Base-by-base conservation (phyloP, 208 protist species). In the Wallacemonas collosoma region DNA sequence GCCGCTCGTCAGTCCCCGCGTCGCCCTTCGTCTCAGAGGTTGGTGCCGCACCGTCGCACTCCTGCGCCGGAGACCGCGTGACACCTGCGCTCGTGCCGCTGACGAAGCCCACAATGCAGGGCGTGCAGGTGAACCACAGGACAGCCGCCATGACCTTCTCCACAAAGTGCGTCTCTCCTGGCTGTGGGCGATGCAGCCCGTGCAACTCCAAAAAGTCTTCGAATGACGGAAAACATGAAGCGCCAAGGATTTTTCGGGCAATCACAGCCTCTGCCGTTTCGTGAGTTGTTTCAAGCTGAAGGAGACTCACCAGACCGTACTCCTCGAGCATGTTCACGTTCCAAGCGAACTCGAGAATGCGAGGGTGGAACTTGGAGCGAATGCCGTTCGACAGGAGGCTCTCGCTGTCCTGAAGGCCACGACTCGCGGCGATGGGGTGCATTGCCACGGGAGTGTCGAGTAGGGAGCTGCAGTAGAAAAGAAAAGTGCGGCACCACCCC, bases 381-480 rank as follows among this genome's bases (percentile, higher is more conserved):
- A 65, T 65, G 40, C 60, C 60, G 60, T 65, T 65, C 1, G 60
- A 44, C 43, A 65, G 43, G 3, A 78, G 36, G 36, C 60, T 62
- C 44, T 76, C 39, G 47, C 64, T 71, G 17, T 70, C 54, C 56
- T 72, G 68, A 11, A 80, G 61, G 4, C 51, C 64, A 2, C 8
- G n/a, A 40, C 71, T 51, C 14, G 36, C 39, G 17, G 15, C 4
- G 35, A 73, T n/a, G 7, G 79, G 79, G 70, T 83, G 79, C 62
- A 83, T 65, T 9, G 67, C 17, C 3, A 83, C 67, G 1, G 79
- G 79, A 6, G 65, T 69, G 43, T 78, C 62, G 2, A 77, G 71
- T 41, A 76, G 66, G 5, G 79, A 75, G 68, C 74, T 79, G 51
- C 73, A 83, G 70, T 83, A 83, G 68, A 83, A 83, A 44, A 83